Base-by-base conservation (phyloP, 768 basidiomycete species). In the Obba rivulosa region DNA sequence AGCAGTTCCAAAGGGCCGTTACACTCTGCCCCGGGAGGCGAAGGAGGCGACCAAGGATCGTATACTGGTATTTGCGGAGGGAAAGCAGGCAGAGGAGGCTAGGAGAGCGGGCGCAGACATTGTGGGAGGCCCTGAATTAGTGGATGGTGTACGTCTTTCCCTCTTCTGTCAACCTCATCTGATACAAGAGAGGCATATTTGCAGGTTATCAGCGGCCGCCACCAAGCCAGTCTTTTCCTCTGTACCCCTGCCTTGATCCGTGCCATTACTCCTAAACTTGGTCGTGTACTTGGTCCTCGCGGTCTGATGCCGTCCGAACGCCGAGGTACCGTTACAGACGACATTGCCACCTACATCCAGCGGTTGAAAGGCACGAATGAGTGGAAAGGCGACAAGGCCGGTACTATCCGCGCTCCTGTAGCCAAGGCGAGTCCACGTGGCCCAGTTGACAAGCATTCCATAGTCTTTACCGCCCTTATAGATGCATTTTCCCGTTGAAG, bases 231-330 rank as follows among this genome's bases (percentile, higher is more conserved):
- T 13, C 84, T 88, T 39, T 86, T 93, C 57, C 76, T 98, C 22
- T 88, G 86, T 45, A 90, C 90, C 0, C 81, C 90, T 3, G 76
- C 80, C 13, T 80, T 95, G 59, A 79, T 92, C 46, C 78, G 81
- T 39, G 68, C 81, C 25, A 89, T 98, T 52, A 84, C 86, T 11
- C 81, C 87, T 4, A 83, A 79, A 59, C 76, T 98, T 2, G 93
- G 81, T 65, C 69, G 89, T 69, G 69, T 86, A 66, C 71, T 88
- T 68, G 68, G 95, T 57, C 94, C 92, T 36, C 81, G 90, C 45
- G 95, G 95, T 48, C 70, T 98, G 39, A 96, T 99, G 94, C 96
- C 96, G 10, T 87, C 89, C 7, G 90, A 87, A 53, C 83, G 93
- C 64, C 78, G 93, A 49, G 96, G 96, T 4, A 94, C 94, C 1